Evolutionary conservation across 192 early-diverging fungal species (phyloP).

Genomic region (Lunasporangiospora selenospora): DNA sequence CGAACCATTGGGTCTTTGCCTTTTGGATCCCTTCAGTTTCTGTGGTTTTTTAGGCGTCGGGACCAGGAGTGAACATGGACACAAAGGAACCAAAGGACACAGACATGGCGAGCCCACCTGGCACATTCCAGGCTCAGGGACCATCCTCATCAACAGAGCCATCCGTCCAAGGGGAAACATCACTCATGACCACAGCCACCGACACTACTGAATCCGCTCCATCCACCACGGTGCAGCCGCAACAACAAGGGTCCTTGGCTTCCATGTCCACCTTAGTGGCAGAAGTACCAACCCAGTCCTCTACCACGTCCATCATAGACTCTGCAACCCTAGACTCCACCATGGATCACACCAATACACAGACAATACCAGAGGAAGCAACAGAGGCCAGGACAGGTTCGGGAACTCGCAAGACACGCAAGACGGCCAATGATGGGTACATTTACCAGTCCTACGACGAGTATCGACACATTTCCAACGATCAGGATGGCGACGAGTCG

Average conservation of each 20-base stretch:
- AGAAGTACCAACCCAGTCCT: no score
- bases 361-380: neutral
- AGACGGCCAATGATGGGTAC: slow-evolving; percentile 30
- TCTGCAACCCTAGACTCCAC: neutral
- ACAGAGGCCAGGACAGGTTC: slow-evolving; percentile 5
- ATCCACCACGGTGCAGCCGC: no score
- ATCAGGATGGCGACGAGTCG: neutral
- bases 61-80: slow-evolving; percentile 12
- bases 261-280: no score
- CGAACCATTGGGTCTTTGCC: no score
- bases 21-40: no score
- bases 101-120: slow-evolving; percentile 42
- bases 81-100: slow-evolving; percentile 16
- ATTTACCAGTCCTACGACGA: slow-evolving; percentile 39
- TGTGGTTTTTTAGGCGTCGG: no score
- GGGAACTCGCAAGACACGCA: neutral
- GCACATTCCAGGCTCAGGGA: slow-evolving; percentile 1
- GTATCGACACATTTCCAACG: neutral
- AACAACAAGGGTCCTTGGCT: no score
- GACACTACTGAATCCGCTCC: no score
- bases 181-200: neutral
- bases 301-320: no score
- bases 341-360: neutral
- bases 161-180: neutral
- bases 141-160: neutral